A percentile compares a stretch with the other conserved stretches of the same genome.
Conservation (phyloP, 108 stramenopile species). For the Cafeteria roenbergensis region DNA sequence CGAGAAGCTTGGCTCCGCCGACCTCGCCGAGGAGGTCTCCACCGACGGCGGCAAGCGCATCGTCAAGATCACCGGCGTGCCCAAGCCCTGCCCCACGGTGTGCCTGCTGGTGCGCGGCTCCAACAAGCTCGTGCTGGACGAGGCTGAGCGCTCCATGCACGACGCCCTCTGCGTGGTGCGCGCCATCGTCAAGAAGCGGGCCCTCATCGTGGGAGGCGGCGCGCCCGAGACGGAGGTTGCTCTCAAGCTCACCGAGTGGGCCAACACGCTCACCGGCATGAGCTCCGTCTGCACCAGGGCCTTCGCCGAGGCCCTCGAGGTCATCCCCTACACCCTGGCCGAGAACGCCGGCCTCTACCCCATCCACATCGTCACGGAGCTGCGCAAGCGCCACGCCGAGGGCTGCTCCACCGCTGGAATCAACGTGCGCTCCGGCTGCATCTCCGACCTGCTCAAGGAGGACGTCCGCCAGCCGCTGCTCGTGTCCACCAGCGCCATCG, state of each 20-base stretch:
- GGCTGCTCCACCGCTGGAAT: conserved; percentile 75
- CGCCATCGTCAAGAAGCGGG: conserved; percentile 79
- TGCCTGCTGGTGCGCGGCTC: conserved; percentile 80
- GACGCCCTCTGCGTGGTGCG: conserved; percentile 98
- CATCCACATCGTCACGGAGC: conserved; percentile 86
- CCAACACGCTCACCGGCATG: conserved; percentile 67
- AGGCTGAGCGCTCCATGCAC: conserved; percentile 91
- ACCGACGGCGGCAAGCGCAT: conserved; percentile 79
- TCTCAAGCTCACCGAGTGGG: conserved; percentile 58
- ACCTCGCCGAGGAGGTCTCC: conserved; percentile 74
- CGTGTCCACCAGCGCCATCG: conserved; percentile 75
- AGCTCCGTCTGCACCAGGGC: conserved; percentile 86
- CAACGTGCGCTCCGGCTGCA: conserved; percentile 53
- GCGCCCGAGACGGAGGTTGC: conserved; percentile 87
- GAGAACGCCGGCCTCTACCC: conserved; percentile 98
- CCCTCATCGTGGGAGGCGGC: conserved; percentile 94
- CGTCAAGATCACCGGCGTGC: conserved; percentile 85
- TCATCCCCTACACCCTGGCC: conserved; percentile 95
- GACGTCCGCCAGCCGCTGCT: conserved; percentile 89
- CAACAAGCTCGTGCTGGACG: conserved; percentile 89
- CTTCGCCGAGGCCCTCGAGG: conserved; percentile 91
- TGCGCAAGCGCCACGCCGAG: conserved; percentile 70
- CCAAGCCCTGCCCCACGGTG: conserved; percentile 61
- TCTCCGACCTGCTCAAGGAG: conserved; percentile 81
- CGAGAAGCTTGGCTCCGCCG: conserved; percentile 73